Evolutionary conservation across 2,329 filamentous ascomycete genomes (phyloP).

Genomic region (Aspergillus niger): DNA sequence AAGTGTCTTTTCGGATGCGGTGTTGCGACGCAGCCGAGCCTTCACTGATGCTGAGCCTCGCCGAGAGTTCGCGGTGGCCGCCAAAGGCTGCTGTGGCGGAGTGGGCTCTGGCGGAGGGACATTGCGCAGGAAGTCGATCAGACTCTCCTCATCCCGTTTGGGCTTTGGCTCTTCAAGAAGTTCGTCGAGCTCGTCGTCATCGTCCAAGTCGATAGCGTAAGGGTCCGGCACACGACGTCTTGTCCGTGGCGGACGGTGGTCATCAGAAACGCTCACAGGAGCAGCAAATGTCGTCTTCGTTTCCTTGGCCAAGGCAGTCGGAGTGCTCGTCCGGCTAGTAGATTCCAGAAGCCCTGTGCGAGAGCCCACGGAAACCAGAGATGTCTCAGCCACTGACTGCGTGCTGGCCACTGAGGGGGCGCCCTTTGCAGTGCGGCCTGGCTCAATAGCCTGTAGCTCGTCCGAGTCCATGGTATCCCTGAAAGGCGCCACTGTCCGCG

Average conservation of each 20-base stretch:
- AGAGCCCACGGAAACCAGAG: constrained; percentile 67
- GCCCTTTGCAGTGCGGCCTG: constrained; percentile 29
- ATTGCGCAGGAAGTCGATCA: constrained; percentile 52
- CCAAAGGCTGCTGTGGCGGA: constrained; percentile 34
- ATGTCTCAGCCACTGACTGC: constrained; percentile 50
- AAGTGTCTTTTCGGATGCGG: constrained; percentile 32
- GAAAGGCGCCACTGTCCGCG: constrained; percentile 81
- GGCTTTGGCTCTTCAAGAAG: constrained; percentile 48
- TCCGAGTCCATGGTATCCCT: constrained; percentile 84
- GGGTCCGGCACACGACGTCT: constrained; percentile 80
- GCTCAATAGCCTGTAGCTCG: constrained; percentile 54
- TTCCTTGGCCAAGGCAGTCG: constrained; percentile 23
- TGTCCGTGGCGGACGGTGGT: constrained; percentile 67
- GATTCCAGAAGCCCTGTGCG: constrained; percentile 66
- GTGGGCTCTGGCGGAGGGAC: constrained; percentile 44
- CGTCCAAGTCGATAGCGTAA: constrained; percentile 79
- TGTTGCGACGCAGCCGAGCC: constrained; percentile 37
- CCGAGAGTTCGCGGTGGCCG: constrained; percentile 22
- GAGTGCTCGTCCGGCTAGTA: constrained; percentile 32
- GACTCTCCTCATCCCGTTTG: constrained; percentile 47
- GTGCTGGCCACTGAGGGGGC: constrained; percentile 44
- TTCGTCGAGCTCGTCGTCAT: constrained; percentile 67
- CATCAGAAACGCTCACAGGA: constrained; percentile 28
- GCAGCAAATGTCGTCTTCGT: background rate
- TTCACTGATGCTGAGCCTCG: constrained; percentile 33